Evolutionary conservation across 2,329 filamentous ascomycete genomes (phyloP).

Genomic region (Chaetomiaceae sp.): DNA sequence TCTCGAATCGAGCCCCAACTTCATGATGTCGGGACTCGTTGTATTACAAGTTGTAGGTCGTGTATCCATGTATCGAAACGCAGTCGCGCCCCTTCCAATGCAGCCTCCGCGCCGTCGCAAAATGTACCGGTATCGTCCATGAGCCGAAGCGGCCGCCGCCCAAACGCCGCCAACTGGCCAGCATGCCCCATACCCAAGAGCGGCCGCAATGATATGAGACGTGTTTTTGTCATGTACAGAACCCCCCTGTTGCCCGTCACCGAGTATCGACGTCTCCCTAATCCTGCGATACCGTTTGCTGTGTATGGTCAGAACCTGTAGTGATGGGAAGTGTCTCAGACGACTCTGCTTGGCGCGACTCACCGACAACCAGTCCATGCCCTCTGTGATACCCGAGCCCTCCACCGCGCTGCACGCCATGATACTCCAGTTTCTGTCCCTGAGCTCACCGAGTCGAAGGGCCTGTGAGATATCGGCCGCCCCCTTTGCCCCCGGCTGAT

Average conservation of each 20-base stretch:
- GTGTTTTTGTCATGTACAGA: slow-evolving; percentile 22
- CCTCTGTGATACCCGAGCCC: slow-evolving; percentile 87
- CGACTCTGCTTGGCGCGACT: slow-evolving; percentile 27
- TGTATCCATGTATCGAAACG: slow-evolving; percentile 15
- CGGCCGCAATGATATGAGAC: slow-evolving; percentile 17
- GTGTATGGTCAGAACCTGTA: slow-evolving; percentile 20
- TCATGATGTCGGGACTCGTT: not conserved
- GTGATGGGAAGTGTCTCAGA: not conserved
- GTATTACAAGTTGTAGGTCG: slow-evolving; percentile 17
- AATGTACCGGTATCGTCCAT: slow-evolving; percentile 24
- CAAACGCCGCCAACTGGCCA: slow-evolving; percentile 20
- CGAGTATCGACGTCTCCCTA: slow-evolving; percentile 21
- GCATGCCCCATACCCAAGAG: slow-evolving; percentile 21
- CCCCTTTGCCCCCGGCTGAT: slow-evolving; percentile 93
- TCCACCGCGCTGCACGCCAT: slow-evolving; percentile 96
- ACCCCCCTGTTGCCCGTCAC: slow-evolving; percentile 8
- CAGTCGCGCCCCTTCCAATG: slow-evolving; percentile 14
- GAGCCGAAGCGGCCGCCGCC: slow-evolving; percentile 13
- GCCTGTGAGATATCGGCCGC: slow-evolving; percentile 96
- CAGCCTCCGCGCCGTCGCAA: slow-evolving; percentile 18
- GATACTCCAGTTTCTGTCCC: slow-evolving; percentile 98
- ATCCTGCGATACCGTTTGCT: slow-evolving; percentile 39
- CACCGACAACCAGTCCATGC: slow-evolving; percentile 98
- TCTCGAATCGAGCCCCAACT: too few relatives aligned
- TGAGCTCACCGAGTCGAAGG: slow-evolving; percentile 78